phyloP scores from a whole-genome alignment of 352 stramenopile genomes.

The Plasmopara halstedii region DNA sequence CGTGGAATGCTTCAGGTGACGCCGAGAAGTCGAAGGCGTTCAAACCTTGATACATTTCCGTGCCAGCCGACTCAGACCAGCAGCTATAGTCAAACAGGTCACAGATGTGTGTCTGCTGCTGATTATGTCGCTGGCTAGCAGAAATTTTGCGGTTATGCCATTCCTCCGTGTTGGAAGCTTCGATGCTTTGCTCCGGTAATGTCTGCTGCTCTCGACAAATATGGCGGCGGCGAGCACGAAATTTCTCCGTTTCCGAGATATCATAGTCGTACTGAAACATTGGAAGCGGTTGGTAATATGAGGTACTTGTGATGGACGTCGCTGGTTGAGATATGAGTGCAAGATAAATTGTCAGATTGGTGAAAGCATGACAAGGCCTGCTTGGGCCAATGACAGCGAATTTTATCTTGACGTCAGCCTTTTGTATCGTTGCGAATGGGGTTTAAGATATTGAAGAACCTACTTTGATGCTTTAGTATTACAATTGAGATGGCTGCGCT shows the following conservation, averaged over 20 bases:
- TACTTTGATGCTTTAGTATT: not conserved
- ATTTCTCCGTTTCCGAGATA: conserved; percentile 30
- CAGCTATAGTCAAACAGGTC: conserved; percentile 16
- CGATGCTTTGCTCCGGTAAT: not conserved
- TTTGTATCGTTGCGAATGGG: too few species aligned
- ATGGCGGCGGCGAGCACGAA: conserved; percentile 29
- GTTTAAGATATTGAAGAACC: not conserved
- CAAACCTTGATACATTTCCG: conserved; percentile 28
- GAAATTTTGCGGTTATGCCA: conserved; percentile 31
- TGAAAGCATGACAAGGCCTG: conserved; percentile 9
- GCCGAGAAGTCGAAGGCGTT: conserved; percentile 41
- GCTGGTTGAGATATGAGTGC: conserved; percentile 3
- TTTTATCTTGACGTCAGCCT: conserved; percentile 5
- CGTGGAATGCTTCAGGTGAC: conserved; percentile 33
- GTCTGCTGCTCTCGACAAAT: conserved; percentile 14
- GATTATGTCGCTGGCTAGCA: conserved; percentile 14
- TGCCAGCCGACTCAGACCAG: conserved; percentile 13
- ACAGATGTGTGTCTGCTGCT: conserved; percentile 6
- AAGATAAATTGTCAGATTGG: conserved; percentile 2
- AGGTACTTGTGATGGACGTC: not conserved
- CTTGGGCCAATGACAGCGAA: conserved; percentile 4
- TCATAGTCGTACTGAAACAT: not conserved
- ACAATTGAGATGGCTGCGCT: too few species aligned
- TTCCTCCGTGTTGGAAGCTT: conserved; percentile 13
- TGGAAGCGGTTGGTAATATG: not conserved